A percentile compares a stretch with the other conserved stretches of the same genome.
These are phyloP conservation scores for Aureobasidium sp. DNA, from an alignment of 2,329 filamentous ascomycete genomes.

Conservation along the genomic window DNA sequence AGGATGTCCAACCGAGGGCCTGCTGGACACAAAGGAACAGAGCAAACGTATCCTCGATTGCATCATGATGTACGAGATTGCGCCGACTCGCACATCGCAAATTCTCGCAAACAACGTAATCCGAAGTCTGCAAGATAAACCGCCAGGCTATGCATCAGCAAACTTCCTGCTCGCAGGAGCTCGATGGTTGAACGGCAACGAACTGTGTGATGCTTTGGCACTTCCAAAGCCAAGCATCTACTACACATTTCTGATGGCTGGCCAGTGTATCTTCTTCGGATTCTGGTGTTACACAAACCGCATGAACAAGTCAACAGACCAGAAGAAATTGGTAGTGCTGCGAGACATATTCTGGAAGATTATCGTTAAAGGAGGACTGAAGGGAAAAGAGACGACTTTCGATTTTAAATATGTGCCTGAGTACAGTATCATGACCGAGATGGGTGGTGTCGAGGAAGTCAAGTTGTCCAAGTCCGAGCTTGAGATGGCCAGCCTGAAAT, in stretches of 20 bases:
- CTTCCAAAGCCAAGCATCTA: slow-evolving; percentile 51
- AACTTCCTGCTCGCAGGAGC: slow-evolving; percentile 62
- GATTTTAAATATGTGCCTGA: slow-evolving; percentile 65
- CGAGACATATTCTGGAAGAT: slow-evolving; percentile 51
- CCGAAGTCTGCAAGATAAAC: slow-evolving; percentile 55
- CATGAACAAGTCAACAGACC: slow-evolving; percentile 42
- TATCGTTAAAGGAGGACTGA: slow-evolving; percentile 59
- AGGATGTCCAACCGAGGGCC: slow-evolving; percentile 55
- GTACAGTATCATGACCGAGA: slow-evolving; percentile 43
- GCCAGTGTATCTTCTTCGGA: slow-evolving; percentile 62
- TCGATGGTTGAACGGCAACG: slow-evolving; percentile 62
- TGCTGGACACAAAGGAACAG: slow-evolving; percentile 49
- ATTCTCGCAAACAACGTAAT: slow-evolving; percentile 71
- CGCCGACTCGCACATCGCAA: slow-evolving; percentile 55
- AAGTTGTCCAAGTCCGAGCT: slow-evolving; percentile 32
- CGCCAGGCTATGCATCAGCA: slow-evolving; percentile 58
- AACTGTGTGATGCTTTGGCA: slow-evolving; percentile 53
- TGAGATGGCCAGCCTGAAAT: slow-evolving; percentile 43
- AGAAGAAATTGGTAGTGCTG: slow-evolving; percentile 45
- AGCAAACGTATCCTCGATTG: slow-evolving; percentile 61
- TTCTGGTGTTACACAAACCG: slow-evolving; percentile 47
- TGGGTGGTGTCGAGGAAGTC: slow-evolving; percentile 37
- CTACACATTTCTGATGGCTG: slow-evolving; percentile 53
- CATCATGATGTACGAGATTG: slow-evolving; percentile 57
- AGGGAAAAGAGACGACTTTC: slow-evolving; percentile 54